These are phyloP conservation scores for Pezicula carpinea DNA, from an alignment of 2,329 filamentous ascomycete species.

Conservation along the genomic window DNA sequence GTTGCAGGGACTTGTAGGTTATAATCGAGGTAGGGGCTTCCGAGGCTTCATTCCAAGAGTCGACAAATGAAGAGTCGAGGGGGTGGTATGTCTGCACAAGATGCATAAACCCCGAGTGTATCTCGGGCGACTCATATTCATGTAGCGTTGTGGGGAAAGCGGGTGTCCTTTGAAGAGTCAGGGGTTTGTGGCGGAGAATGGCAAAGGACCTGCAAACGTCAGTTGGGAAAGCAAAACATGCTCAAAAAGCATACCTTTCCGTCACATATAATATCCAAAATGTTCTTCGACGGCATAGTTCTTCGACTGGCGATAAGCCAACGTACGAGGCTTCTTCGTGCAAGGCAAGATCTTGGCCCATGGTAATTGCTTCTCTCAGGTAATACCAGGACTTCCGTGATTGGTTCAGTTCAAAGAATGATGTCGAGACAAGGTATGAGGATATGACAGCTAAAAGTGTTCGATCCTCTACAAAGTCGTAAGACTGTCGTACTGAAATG, in stretches of 20 bases:
- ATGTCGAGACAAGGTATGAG: conserved; percentile 57
- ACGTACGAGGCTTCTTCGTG: conserved; percentile 54
- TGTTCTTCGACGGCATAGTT: conserved; percentile 47
- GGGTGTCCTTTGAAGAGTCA: conserved; percentile 57
- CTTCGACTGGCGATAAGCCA: conserved; percentile 43
- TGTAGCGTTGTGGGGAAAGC: conserved; percentile 47
- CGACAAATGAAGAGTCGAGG: conserved; percentile 59
- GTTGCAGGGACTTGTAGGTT: conserved; percentile 43
- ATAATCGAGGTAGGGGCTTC: conserved; percentile 33
- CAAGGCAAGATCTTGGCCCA: conserved; percentile 53
- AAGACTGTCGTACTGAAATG: conserved; percentile 48
- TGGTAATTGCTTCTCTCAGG: conserved; percentile 54
- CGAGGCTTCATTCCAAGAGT: conserved; percentile 57
- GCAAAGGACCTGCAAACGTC: conserved; percentile 50
- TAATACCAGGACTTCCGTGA: conserved; percentile 56
- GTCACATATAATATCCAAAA: conserved; percentile 62
- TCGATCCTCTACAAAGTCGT: conserved; percentile 53
- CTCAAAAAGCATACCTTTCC: conserved; percentile 41
- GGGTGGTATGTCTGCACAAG: conserved; percentile 57
- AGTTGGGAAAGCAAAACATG: neutral
- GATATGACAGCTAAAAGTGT: conserved; percentile 54
- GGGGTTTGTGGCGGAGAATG: conserved; percentile 57
- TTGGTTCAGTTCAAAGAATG: conserved; percentile 57
- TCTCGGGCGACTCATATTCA: conserved; percentile 45
- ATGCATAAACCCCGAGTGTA: conserved; percentile 54